Conservation (phyloP, 2,329 filamentous ascomycete genomes). For the Ascochyta clinopodiicola region DNA sequence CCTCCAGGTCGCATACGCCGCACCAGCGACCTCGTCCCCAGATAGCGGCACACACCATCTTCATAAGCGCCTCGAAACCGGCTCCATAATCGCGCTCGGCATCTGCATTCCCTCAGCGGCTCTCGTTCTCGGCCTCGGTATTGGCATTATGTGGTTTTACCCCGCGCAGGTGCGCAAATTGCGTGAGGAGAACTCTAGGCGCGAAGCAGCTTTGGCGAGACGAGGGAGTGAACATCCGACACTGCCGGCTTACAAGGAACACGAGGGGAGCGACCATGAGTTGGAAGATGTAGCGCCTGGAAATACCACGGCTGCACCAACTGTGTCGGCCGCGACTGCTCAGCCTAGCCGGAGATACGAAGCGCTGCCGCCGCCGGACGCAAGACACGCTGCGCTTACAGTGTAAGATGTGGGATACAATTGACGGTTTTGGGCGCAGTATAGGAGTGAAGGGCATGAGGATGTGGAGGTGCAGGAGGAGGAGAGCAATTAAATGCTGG, state of each 20-base stretch:
- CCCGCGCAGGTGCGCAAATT: slow-evolving; percentile 15
- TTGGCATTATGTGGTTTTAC: slow-evolving; percentile 15
- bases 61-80: slow-evolving; percentile 14
- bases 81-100: slow-evolving; percentile 15
- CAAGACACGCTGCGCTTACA: neutral
- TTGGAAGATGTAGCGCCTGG: neutral
- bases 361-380: neutral
- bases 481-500: no score
- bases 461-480: no score
- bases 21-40: neutral
- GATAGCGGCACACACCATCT: neutral
- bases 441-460: no score
- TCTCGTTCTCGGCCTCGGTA: slow-evolving; percentile 11
- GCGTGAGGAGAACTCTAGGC: slow-evolving; percentile 4
- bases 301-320: neutral
- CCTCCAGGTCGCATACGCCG: slow-evolving; percentile 1
- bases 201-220: neutral
- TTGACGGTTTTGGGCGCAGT: no score
- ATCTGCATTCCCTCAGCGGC: slow-evolving; percentile 14
- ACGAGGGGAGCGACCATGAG: neutral
- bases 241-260: slow-evolving; percentile 1
- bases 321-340: neutral
- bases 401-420: neutral
- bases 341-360: neutral
- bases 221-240: neutral